Evolutionary conservation across 768 basidiomycete species (phyloP).

Genomic region (Hygrophorus pudorinus): DNA sequence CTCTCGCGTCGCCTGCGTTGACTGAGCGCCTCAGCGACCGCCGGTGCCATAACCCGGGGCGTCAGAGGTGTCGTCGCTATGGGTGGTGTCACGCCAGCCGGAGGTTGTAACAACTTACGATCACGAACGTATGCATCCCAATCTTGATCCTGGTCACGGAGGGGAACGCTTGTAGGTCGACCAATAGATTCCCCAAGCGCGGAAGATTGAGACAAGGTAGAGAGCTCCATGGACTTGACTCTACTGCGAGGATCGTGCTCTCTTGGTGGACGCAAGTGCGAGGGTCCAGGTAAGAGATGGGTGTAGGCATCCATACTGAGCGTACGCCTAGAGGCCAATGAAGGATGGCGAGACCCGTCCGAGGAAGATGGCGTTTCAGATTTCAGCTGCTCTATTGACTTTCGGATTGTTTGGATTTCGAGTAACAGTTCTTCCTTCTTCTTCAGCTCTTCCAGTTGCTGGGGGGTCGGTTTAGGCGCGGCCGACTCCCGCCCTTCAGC

Average conservation of each 20-base stretch:
- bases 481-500: constrained; percentile 28
- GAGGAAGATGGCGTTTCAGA: constrained; percentile 64
- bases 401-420: constrained; percentile 72
- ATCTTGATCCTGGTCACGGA: constrained; percentile 61
- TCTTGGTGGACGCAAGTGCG: constrained; percentile 63
- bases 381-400: constrained; percentile 68
- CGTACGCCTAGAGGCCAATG: constrained; percentile 57
- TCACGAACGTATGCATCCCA: constrained; percentile 87
- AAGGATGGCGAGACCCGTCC: constrained; percentile 51
- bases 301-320: constrained; percentile 56
- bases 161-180: constrained; percentile 65
- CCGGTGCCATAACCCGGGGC: constrained; percentile 48
- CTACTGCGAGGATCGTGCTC: constrained; percentile 58
- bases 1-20: constrained; percentile 67
- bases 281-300: constrained; percentile 34
- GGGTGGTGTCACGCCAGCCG: constrained; percentile 70
- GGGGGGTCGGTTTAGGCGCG: constrained; percentile 23
- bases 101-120: constrained; percentile 76
- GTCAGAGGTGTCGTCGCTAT: constrained; percentile 48
- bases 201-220: constrained; percentile 32
- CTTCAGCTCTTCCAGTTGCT: constrained; percentile 48
- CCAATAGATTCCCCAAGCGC: constrained; percentile 44
- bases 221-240: constrained; percentile 66
- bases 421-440: constrained; percentile 62
- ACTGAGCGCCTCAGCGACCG: constrained; percentile 66